These are phyloP conservation scores for Myrica gale DNA, from an alignment of 306 rosid species.

Conservation along the genomic window DNA sequence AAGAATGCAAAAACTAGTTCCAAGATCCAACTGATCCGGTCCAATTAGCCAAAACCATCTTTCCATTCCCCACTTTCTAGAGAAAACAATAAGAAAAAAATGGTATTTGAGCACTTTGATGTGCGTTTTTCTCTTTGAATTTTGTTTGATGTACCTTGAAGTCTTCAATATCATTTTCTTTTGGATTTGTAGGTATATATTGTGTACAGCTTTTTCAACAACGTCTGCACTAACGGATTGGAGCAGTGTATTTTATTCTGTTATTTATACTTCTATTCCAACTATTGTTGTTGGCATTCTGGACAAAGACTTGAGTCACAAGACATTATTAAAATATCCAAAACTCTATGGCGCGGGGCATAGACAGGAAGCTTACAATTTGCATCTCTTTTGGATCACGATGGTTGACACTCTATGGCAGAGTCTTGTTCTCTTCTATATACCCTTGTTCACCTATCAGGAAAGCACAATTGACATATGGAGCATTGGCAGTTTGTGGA, in stretches of 20 bases:
- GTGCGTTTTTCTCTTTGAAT: neutral
- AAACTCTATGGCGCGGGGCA: slow-evolving; percentile 84
- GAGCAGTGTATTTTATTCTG: slow-evolving; percentile 97
- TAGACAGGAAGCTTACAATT: slow-evolving; percentile 84
- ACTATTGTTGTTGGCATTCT: slow-evolving; percentile 90
- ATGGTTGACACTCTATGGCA: slow-evolving; percentile 98
- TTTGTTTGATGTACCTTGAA: neutral
- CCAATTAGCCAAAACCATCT: neutral
- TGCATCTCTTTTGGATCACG: slow-evolving; percentile 82
- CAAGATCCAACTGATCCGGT: slow-evolving; percentile 2
- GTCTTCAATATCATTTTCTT: slow-evolving; percentile 23
- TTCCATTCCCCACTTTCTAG: neutral
- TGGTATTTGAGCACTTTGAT: neutral
- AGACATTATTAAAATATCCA: slow-evolving; percentile 69
- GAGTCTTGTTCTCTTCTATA: slow-evolving; percentile 86
- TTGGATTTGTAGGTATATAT: slow-evolving; percentile 63
- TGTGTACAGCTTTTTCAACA: slow-evolving; percentile 82
- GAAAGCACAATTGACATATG: slow-evolving; percentile 85
- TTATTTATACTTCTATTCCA: slow-evolving; percentile 88
- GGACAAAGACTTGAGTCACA: slow-evolving; percentile 86
- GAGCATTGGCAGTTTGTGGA: slow-evolving; percentile 98
- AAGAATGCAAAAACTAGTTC: neutral
- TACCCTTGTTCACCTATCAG: slow-evolving; percentile 72
- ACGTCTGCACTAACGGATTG: slow-evolving; percentile 97
- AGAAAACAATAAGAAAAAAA: neutral